phyloP scores from a whole-genome alignment of 2,329 filamentous ascomycete species.

The Sclerotinia spermophila region DNA sequence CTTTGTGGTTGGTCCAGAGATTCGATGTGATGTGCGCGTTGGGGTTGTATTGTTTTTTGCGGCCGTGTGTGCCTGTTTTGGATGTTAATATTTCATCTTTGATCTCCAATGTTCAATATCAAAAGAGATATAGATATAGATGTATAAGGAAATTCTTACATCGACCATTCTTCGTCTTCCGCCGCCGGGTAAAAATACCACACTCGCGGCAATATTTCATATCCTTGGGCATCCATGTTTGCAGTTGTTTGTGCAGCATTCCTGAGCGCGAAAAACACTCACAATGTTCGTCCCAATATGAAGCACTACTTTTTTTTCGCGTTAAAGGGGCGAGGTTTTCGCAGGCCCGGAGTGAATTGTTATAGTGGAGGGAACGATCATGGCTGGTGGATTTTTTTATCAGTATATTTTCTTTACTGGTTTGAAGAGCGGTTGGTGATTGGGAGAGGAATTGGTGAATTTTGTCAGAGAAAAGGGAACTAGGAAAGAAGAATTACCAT shows the following conservation, averaged over 20 bases:
- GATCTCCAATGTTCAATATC: background rate
- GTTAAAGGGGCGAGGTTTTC: background rate
- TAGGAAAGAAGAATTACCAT: background rate
- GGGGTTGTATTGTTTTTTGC: background rate
- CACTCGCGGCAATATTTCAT: constrained; percentile 31
- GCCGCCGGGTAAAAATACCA: constrained; percentile 29
- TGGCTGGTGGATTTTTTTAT: background rate
- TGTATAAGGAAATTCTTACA: constrained; percentile 29
- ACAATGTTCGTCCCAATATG: background rate
- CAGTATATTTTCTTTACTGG: background rate
- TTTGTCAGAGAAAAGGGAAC: no score
- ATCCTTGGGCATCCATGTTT: constrained; percentile 28
- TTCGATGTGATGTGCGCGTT: constrained; percentile 19
- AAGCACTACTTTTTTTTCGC: no score
- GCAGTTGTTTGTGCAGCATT: constrained; percentile 24
- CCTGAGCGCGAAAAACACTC: background rate
- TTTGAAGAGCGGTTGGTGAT: background rate
- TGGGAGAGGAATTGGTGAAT: background rate
- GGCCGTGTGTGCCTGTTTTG: constrained; percentile 30
- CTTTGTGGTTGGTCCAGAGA: constrained; percentile 29
- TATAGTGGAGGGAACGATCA: background rate
- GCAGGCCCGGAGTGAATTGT: background rate
- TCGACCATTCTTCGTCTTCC: constrained; percentile 23
- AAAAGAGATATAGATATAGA: no score
- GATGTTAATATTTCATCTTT: background rate